Base-by-base conservation (phyloP, 2,329 filamentous ascomycete genomes). In the Clarireedia homoeocarpa region DNA sequence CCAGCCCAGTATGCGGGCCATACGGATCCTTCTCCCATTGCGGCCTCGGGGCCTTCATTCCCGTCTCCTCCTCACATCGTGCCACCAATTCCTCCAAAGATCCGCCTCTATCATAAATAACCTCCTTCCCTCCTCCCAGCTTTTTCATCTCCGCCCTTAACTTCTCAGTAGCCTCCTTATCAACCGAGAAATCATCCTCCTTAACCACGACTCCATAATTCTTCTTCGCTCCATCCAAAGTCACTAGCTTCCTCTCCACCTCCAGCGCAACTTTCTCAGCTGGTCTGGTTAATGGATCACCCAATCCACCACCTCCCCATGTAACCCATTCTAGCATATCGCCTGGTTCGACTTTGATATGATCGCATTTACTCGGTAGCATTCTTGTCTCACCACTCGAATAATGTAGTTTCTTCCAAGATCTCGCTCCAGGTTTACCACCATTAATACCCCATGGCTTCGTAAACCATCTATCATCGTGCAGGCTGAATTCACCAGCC, bases 11-110 rank as follows among this genome's bases (percentile, higher is more conserved):
- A 40, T 53, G 44, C 30, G 51, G 42, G 7, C 30, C 44, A 15
- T 53, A 39, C 14, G 51, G 51, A 39, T 53, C 51, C n/a, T 53
- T 48, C 15, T 47, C 44, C 51, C 44, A 53, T 7, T 53, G 51
- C 12, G 42, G 42, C 17, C 20, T 38, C 23, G 51, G 51, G n/a
- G 51, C 42, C 27, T 53, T 47, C 27, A 47, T 24, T 26, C 51
- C 30, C 5, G 51, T 39, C 20, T 53, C 42, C 42, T 53, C 40
- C 27, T 53, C 20, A 14, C 51, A 53, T 15, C 27, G 7, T 39
- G 44, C 42, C 34, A 27, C 14, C 17, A 53, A 39, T 23, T 53
- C 30, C 15, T 47, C 51, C 17, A 47, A 12, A 14, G 51, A 46
- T 5, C 51, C 51, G 2, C 51, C 51, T 47, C 42, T 47, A n/a